Evolutionary conservation across 2,329 filamentous ascomycete genomes (phyloP).

Genomic region (Sarocladiaceae sp.): DNA sequence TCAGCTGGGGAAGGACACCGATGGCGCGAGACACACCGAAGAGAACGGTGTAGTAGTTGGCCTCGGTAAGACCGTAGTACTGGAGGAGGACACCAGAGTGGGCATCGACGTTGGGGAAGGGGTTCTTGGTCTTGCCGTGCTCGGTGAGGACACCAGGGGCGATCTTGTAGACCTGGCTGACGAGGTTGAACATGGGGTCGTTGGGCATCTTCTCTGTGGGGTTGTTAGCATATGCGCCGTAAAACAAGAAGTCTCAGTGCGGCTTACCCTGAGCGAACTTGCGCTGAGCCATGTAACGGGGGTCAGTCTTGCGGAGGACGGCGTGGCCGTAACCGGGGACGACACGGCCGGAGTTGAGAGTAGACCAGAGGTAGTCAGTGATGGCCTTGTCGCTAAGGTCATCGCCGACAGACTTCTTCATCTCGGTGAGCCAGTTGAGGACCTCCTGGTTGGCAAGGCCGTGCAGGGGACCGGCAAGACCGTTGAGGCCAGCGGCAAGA

Average conservation of each 20-base stretch:
- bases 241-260: too few relatives aligned
- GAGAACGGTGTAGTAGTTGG: constrained; percentile 99
- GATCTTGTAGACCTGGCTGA: constrained; percentile 99
- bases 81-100: constrained; percentile 99
- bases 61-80: constrained; percentile 98
- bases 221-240: constrained; percentile 26
- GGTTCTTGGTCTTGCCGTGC: constrained; percentile 99
- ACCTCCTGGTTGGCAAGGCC: constrained; percentile 99
- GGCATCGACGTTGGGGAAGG: constrained; percentile 96
- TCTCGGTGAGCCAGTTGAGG: constrained; percentile 97
- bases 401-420: constrained; percentile 92
- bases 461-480: constrained; percentile 96
- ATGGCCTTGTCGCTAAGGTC: constrained; percentile 96
- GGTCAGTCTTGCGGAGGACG: constrained; percentile 99
- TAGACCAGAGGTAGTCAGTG: constrained; percentile 98
- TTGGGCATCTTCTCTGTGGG: constrained; percentile 73
- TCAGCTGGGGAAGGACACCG: constrained; percentile 97
- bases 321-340: constrained; percentile 98
- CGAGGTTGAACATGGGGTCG: constrained; percentile 99
- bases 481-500: constrained; percentile 92
- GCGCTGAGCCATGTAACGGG: constrained; percentile 97
- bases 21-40: constrained; percentile 98
- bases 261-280: constrained; percentile 72
- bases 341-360: constrained; percentile 91
- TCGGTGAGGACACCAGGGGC: constrained; percentile 95